A percentile compares a stretch with the other conserved stretches of the same genome.
Evolutionary conservation across 1,139 yeast species (phyloP).

Genomic region (Saccharomyces uvarum): DNA sequence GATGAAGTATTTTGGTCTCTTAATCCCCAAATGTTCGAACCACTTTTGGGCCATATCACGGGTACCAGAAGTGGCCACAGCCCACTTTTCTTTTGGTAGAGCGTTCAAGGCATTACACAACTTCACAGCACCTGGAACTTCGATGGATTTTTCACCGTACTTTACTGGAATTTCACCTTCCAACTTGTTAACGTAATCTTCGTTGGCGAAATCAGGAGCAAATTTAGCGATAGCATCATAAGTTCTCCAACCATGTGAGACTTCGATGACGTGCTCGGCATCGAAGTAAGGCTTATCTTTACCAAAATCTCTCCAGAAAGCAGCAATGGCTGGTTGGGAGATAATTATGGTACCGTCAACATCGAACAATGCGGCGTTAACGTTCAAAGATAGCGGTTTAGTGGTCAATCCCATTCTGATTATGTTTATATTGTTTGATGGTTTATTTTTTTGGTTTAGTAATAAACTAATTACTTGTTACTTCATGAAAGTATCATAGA

Average conservation of each 20-base stretch:
- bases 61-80: constrained; percentile 81
- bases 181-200: constrained; percentile 57
- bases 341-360: constrained; percentile 81
- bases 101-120: constrained; percentile 36
- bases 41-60: constrained; percentile 69
- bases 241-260: constrained; percentile 79
- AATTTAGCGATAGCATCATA: constrained; percentile 66
- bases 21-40: constrained; percentile 58
- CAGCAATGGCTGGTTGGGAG: constrained; percentile 76
- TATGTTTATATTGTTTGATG: constrained; percentile 1
- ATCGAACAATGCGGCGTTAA: constrained; percentile 53
- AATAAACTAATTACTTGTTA: background rate
- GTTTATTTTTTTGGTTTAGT: background rate
- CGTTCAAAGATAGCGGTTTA: constrained; percentile 28
- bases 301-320: constrained; percentile 71
- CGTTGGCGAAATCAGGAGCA: constrained; percentile 67
- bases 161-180: constrained; percentile 68
- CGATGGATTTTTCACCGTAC: constrained; percentile 62
- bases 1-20: constrained; percentile 63
- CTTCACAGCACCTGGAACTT: constrained; percentile 69
- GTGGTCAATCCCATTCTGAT: constrained; percentile 21
- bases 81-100: constrained; percentile 52
- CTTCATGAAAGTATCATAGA: background rate
- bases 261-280: constrained; percentile 61
- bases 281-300: constrained; percentile 62